Evolutionary conservation across 2,329 filamentous ascomycete genomes (phyloP).

Genomic region (Fusarium chlamydosporum): DNA sequence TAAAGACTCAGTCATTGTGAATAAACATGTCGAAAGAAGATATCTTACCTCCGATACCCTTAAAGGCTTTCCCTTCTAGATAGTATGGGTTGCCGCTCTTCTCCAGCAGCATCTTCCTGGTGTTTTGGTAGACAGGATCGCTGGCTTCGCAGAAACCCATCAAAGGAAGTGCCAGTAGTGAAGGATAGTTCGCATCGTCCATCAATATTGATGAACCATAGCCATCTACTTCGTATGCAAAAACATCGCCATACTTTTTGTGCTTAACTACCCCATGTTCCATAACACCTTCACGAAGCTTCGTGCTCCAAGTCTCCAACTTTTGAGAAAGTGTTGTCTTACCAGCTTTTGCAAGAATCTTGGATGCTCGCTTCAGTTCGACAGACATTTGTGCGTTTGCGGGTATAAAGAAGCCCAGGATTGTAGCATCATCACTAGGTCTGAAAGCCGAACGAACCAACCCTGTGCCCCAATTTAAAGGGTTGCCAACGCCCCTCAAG

Average conservation of each 20-base stretch:
- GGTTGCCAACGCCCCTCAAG: constrained; percentile 88
- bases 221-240: constrained; percentile 90
- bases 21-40: background rate
- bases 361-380: constrained; percentile 82
- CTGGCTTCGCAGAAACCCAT: constrained; percentile 78
- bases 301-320: constrained; percentile 71
- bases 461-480: constrained; percentile 85
- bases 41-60: constrained; percentile 84
- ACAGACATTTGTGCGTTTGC: constrained; percentile 97
- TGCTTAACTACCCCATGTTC: constrained; percentile 86
- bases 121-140: constrained; percentile 87
- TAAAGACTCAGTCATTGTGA: constrained; percentile 23
- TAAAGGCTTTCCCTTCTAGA: constrained; percentile 80
- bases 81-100: constrained; percentile 90
- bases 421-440: constrained; percentile 94
- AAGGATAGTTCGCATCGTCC: constrained; percentile 92
- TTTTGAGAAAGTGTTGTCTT: constrained; percentile 67
- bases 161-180: constrained; percentile 81
- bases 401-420: constrained; percentile 93
- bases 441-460: constrained; percentile 93
- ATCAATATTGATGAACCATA: constrained; percentile 87
- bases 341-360: constrained; percentile 73
- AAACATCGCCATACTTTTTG: constrained; percentile 81
- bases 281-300: constrained; percentile 82
- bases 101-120: constrained; percentile 80